Percentiles rank a stretch among this genome's conserved stretches.
phyloP scores from a whole-genome alignment of 345 rosid species.

The Cardiospermum halicacabum region DNA sequence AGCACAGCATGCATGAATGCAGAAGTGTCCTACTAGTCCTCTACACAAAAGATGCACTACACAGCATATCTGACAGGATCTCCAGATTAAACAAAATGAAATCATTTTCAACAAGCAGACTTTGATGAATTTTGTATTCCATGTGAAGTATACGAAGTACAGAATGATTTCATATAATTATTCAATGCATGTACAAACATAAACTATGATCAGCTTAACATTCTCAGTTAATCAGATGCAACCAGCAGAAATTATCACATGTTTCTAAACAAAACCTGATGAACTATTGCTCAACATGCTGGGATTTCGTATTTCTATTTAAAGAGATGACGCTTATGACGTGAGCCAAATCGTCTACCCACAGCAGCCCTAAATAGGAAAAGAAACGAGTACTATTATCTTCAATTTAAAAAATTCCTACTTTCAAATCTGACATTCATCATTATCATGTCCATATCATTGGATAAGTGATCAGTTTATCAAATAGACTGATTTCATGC shows the following conservation, averaged over 20 bases:
- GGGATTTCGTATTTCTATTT: not conserved
- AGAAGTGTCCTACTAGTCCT: not conserved
- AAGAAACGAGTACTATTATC: not conserved
- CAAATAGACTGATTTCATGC: not conserved
- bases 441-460: not conserved
- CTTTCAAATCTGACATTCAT: too few species aligned
- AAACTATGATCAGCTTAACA: too few species aligned
- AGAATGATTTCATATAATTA: not conserved
- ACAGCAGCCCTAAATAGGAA: conserved; percentile 3
- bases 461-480: not conserved
- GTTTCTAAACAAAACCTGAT: not conserved
- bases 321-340: not conserved
- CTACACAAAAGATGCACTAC: not conserved
- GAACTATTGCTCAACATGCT: not conserved
- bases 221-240: not conserved
- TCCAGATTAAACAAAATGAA: not conserved
- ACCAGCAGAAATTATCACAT: not conserved
- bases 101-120: not conserved
- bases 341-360: not conserved
- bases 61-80: not conserved
- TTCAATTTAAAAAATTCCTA: not conserved
- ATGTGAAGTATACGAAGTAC: not conserved
- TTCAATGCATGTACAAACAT: not conserved
- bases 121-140: not conserved
- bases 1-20: conserved; percentile 4